These are phyloP conservation scores for Hymenoscyphus fraxineus DNA, from an alignment of 2,329 filamentous ascomycete species.

Conservation along the genomic window DNA sequence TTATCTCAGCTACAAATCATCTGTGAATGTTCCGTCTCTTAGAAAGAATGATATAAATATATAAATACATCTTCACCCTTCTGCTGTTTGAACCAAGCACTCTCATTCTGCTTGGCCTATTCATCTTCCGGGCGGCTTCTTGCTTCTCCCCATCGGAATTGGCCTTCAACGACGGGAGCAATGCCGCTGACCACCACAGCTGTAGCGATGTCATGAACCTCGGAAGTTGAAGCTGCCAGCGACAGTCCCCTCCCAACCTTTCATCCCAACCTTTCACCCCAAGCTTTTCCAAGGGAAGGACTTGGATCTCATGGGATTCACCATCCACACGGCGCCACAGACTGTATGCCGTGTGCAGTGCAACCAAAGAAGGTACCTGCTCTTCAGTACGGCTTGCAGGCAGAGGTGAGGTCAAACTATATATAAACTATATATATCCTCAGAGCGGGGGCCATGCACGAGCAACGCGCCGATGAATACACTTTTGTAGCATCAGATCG, in stretches of 20 bases:
- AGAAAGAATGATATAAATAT: neutral
- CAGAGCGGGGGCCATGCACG: neutral
- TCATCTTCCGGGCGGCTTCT: neutral
- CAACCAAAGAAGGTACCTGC: too few relatives aligned
- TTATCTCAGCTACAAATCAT: neutral
- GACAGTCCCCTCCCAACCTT: neutral
- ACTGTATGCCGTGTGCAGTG: neutral
- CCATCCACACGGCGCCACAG: neutral
- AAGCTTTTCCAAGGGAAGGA: neutral
- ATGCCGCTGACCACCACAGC: neutral
- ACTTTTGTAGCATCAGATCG: neutral
- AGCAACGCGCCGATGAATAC: neutral
- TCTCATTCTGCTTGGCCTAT: neutral
- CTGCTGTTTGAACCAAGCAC: neutral
- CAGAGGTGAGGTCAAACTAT: neutral
- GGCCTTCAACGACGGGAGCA: neutral
- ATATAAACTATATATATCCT: neutral
- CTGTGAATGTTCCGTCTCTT: neutral
- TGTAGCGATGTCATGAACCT: neutral
- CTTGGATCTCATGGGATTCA: neutral
- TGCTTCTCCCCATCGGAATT: neutral
- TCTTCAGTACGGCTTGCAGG: too few relatives aligned
- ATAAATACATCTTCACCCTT: neutral
- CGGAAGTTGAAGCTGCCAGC: neutral
- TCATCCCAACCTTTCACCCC: neutral